Evolutionary conservation across 371 early-diverging fungal genomes (phyloP).

Genomic region (Dichotomocladium elegans): DNA sequence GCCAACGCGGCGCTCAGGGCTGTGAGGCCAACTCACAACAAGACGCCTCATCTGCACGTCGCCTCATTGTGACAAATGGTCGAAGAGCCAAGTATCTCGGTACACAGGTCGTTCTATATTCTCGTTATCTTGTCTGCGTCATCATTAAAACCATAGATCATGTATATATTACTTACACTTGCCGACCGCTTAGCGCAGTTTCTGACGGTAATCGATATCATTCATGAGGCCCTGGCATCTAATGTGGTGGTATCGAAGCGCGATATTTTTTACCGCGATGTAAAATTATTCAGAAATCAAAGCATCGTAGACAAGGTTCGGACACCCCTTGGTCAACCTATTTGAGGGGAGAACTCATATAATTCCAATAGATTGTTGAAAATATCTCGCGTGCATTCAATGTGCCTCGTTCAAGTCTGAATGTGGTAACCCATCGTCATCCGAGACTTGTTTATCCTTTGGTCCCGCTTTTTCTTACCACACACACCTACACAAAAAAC

Average conservation of each 20-base stretch:
- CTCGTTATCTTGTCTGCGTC: too few species aligned
- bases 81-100: too few species aligned
- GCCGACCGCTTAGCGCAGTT: constrained; percentile 25
- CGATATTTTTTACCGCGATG: constrained; percentile 43
- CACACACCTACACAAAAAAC: neutral
- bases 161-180: too few species aligned
- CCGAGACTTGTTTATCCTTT: neutral
- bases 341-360: too few species aligned
- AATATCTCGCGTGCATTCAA: constrained; percentile 30
- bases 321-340: too few species aligned
- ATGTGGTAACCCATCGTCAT: constrained; percentile 27
- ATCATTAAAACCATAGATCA: too few species aligned
- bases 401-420: constrained; percentile 33
- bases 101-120: too few species aligned
- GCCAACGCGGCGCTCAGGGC: too few species aligned
- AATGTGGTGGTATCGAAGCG: constrained; percentile 37
- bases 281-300: constrained; percentile 32
- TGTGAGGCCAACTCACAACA: too few species aligned
- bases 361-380: constrained; percentile 31
- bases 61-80: too few species aligned
- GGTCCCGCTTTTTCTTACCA: neutral
- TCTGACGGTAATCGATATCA: constrained; percentile 33
- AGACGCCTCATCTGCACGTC: too few species aligned
- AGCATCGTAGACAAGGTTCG: constrained; percentile 25
- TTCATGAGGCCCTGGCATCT: constrained; percentile 36